These are phyloP conservation scores for Chaetomium sp. DNA, from an alignment of 2,329 filamentous ascomycete species.

Conservation along the genomic window DNA sequence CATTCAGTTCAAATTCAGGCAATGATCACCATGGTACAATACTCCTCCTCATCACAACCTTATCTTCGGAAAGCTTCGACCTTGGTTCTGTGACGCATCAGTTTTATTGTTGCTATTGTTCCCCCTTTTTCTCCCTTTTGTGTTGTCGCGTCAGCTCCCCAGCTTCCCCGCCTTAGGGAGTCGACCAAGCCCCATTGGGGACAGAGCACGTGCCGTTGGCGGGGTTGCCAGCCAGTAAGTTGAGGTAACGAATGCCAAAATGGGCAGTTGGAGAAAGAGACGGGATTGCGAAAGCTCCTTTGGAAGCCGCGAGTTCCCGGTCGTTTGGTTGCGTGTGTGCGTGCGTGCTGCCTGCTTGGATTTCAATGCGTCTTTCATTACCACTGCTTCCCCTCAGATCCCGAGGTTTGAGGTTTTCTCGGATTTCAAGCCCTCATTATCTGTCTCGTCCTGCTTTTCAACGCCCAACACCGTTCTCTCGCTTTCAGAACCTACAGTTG, in stretches of 20 bases:
- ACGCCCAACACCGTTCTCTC: slow-evolving; percentile 5
- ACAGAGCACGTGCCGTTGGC: slow-evolving; percentile 5
- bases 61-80: no score
- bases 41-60: no score
- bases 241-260: background rate
- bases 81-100: no score
- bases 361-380: slow-evolving; percentile 19
- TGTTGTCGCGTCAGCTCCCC: background rate
- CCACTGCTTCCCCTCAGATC: slow-evolving; percentile 14
- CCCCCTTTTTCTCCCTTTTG: background rate
- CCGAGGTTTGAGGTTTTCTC: slow-evolving; percentile 11
- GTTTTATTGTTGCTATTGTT: background rate
- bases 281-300: slow-evolving; percentile 6
- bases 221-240: slow-evolving; percentile 2
- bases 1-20: no score
- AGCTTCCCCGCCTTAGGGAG: background rate
- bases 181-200: background rate
- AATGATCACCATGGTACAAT: no score
- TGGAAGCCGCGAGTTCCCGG: slow-evolving; percentile 1
- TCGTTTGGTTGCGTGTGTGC: slow-evolving; percentile 1
- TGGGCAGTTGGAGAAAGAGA: slow-evolving; percentile 8
- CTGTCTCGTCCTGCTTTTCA: slow-evolving; percentile 3
- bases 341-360: slow-evolving; percentile 3
- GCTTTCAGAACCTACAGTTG: slow-evolving; percentile 1
- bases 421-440: background rate